These are phyloP conservation scores for Picea sitchensis DNA, from an alignment of 75 land plant genomes.

Conservation along the genomic window DNA sequence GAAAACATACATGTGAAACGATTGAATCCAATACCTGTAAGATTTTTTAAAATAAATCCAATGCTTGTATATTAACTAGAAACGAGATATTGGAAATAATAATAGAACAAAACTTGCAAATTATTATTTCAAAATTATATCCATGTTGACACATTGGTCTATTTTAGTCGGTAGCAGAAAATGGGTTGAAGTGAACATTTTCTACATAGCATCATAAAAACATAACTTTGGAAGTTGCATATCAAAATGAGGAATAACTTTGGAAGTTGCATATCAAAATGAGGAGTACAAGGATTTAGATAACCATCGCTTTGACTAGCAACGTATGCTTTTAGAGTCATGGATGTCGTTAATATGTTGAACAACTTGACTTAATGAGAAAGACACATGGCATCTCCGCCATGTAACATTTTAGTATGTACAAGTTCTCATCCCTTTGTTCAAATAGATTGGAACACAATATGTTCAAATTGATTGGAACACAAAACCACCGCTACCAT, in stretches of 20 bases:
- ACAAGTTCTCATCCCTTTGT: no score
- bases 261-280: no score
- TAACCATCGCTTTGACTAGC: not conserved
- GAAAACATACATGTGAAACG: conserved; percentile 74
- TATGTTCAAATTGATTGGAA: no score
- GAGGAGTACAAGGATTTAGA: not conserved
- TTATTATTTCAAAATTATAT: conserved; percentile 13
- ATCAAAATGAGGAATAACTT: not conserved
- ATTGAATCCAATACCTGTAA: conserved; percentile 64
- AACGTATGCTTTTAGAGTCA: no score
- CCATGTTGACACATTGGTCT: conserved; percentile 73
- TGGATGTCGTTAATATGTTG: no score
- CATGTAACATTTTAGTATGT: no score
- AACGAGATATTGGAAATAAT: not conserved
- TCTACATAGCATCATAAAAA: conserved; percentile 85
- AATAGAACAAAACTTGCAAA: conserved; percentile 35
- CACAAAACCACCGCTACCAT: no score
- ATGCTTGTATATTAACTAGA: not conserved
- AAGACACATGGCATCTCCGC: no score
- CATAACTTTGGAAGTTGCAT: conserved; percentile 85
- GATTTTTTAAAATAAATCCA: not conserved
- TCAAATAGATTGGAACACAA: no score
- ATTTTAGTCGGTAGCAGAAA: conserved; percentile 92
- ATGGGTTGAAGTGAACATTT: conserved; percentile 90
- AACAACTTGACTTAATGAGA: no score